These are phyloP conservation scores for Eimeria praecox DNA, from an alignment of 169 alveolate genomes.

Conservation along the genomic window DNA sequence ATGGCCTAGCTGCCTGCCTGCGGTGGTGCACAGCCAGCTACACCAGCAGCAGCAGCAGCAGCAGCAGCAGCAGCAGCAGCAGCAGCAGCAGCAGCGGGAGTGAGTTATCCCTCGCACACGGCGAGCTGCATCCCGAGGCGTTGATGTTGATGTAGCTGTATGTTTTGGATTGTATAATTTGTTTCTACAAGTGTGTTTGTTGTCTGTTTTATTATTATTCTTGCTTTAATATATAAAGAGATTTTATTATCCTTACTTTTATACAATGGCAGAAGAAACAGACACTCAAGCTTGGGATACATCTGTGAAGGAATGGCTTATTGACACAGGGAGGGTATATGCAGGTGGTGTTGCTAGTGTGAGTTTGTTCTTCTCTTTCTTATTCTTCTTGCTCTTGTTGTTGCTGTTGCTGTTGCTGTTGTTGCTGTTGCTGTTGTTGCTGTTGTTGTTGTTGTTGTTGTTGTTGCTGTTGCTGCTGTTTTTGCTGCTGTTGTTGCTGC, in stretches of 20 bases:
- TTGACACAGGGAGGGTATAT: constrained; percentile 84
- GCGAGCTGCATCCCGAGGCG: constrained; percentile 12
- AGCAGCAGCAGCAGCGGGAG: too few relatives aligned
- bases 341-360: constrained; percentile 85
- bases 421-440: background rate
- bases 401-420: background rate
- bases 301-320: constrained; percentile 84
- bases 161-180: too few relatives aligned
- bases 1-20: too few relatives aligned
- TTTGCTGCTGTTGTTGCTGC: too few relatives aligned
- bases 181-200: too few relatives aligned
- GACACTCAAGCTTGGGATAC: constrained; percentile 82
- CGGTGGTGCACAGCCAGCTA: too few relatives aligned
- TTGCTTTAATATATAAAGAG: background rate
- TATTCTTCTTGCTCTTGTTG: too few relatives aligned
- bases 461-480: too few relatives aligned
- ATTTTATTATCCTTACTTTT: background rate
- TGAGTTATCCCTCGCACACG: too few relatives aligned
- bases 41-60: too few relatives aligned
- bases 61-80: too few relatives aligned
- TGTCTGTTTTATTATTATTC: background rate
- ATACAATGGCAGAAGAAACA: background rate
- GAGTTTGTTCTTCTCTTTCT: constrained; percentile 13
- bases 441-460: background rate
- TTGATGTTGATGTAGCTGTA: background rate